These are phyloP conservation scores for Crucihimalaya himalaica DNA, from an alignment of 345 rosid species.

Conservation along the genomic window DNA sequence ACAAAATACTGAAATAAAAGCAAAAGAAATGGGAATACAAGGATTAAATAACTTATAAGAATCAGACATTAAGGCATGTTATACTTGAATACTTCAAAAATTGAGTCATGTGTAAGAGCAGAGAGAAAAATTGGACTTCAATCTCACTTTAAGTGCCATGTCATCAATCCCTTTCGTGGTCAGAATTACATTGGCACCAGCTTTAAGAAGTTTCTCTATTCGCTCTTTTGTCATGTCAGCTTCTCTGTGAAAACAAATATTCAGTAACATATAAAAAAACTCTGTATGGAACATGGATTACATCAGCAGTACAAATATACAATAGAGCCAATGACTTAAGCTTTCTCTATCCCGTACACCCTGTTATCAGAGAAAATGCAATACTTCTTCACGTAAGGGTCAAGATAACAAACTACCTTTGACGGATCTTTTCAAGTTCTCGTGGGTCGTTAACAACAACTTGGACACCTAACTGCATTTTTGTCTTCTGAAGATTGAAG, in stretches of 20 bases:
- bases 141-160: constrained; percentile 90
- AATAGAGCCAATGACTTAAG: background rate
- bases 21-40: constrained; percentile 17
- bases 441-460: constrained; percentile 91
- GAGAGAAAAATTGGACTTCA: background rate
- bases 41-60: background rate
- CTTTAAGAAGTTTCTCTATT: constrained; percentile 86
- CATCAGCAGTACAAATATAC: background rate
- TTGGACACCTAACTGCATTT: constrained; percentile 97
- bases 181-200: constrained; percentile 96
- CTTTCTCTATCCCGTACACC: background rate
- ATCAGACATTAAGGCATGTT: background rate
- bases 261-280: background rate
- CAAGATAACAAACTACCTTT: constrained; percentile 56
- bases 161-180: constrained; percentile 98
- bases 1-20: constrained; percentile 77
- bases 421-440: constrained; percentile 96
- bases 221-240: constrained; percentile 97
- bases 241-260: constrained; percentile 59
- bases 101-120: background rate
- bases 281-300: background rate
- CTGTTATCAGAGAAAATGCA: background rate
- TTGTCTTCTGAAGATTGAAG: constrained; percentile 94
- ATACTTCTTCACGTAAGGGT: background rate
- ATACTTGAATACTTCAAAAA: background rate